A percentile compares a stretch with the other conserved stretches of the same genome.
phyloP scores from a whole-genome alignment of 2,329 filamentous ascomycete species.

The Exophiala viscosa region DNA sequence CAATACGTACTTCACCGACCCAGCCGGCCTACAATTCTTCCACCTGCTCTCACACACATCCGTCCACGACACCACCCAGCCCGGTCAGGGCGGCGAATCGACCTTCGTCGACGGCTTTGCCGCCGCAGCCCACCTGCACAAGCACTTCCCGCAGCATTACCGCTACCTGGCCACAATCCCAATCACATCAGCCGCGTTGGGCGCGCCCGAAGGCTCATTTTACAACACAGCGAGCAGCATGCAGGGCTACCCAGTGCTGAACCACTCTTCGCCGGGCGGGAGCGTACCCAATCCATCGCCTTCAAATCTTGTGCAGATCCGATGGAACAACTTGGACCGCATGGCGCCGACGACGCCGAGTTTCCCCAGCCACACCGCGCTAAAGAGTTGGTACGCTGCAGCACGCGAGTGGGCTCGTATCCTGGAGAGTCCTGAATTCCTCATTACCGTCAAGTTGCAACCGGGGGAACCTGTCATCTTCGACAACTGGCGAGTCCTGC shows the following conservation, averaged over 20 bases:
- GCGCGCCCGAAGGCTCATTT: conserved; percentile 60
- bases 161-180: conserved; percentile 53
- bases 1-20: conserved; percentile 92
- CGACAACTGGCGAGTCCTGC: conserved; percentile 92
- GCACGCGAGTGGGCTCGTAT: conserved; percentile 71
- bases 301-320: conserved; percentile 58
- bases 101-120: conserved; percentile 83
- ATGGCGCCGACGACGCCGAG: conserved; percentile 57
- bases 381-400: conserved; percentile 69
- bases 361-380: conserved; percentile 43
- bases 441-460: conserved; percentile 76
- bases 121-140: conserved; percentile 59
- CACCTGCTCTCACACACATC: conserved; percentile 77
- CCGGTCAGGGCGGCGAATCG: conserved; percentile 65
- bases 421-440: conserved; percentile 59
- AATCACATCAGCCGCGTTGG: conserved; percentile 78
- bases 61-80: conserved; percentile 33
- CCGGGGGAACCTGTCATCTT: conserved; percentile 83
- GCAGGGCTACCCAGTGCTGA: conserved; percentile 64
- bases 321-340: conserved; percentile 93
- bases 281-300: conserved; percentile 24
- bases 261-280: conserved; percentile 42
- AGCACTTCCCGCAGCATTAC: conserved; percentile 56
- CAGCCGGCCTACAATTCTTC: conserved; percentile 85
- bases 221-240: conserved; percentile 64